Base-by-base conservation (phyloP, 148 eudicot species). In the Pharnaceum exiguum region DNA sequence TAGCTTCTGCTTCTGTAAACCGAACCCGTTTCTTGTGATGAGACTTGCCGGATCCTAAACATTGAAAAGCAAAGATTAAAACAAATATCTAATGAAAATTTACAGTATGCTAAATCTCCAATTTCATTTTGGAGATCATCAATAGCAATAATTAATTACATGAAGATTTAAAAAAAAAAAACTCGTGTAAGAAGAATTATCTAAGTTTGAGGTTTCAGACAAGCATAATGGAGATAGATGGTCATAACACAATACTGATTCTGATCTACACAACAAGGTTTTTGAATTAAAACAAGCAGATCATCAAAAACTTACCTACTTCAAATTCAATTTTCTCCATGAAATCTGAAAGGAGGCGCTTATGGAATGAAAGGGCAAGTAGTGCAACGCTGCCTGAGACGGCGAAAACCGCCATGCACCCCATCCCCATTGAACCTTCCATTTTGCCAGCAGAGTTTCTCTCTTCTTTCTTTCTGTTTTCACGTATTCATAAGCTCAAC, bases 371-470 rank as follows among this genome's bases (percentile, higher is more conserved):
- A 42, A 67, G 71, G 49, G 94, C 79, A 59, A 89, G 55, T 42
- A 89, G 52, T 21, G 76, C 90, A 3, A 89, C 82, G 50, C 94
- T 81, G 29, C 96, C 90, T 0, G 94, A 85, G 49, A 86, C 87
- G 2, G 80, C 94, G 54, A 89, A 83, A 46, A 89, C 94, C 13
- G 80, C 80, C 85, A 85, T 67, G 32, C 69, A 65, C 15, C 83
- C 94, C 12, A 79, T 67, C 21, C 85, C 79, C 43, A 74, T 32
- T 7, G 83, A 79, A 56, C 69, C 62, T 40, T 84, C 84, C 96
- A 88, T 83, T 48, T 58, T 30, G 15, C 21, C 17, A 7, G 7
- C 5, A 16, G 5, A 3, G 5, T 28, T 22, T 36, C 28, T 19
- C 24, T 42, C 55, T 51, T 18, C 19, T 27, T 36, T 2, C 43